Conservation (phyloP, 768 basidiomycete genomes). For the Phanerochaete carnosa region DNA sequence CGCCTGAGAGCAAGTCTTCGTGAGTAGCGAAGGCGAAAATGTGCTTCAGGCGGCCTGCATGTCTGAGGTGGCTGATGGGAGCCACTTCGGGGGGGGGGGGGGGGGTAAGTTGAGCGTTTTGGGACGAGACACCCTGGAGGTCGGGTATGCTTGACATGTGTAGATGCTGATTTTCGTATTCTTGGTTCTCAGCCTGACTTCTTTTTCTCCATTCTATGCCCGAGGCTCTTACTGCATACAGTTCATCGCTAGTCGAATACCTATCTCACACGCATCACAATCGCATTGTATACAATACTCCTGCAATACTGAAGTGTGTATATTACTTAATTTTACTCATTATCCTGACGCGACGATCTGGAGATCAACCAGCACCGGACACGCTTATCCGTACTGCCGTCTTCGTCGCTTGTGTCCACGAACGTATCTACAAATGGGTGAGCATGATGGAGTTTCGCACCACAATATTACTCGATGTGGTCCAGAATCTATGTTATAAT, state of each 20-base stretch:
- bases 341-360: background rate
- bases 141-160: background rate
- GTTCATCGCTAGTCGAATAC: background rate
- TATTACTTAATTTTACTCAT: background rate
- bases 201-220: background rate
- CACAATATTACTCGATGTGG: too few relatives aligned
- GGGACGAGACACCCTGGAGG: background rate
- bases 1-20: background rate
- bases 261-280: background rate
- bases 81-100: background rate
- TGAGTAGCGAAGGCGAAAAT: background rate
- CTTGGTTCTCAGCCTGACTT: background rate
- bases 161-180: background rate
- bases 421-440: too few relatives aligned
- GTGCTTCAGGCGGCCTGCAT: background rate
- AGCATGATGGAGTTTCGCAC: too few relatives aligned
- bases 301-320: background rate
- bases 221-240: constrained; percentile 1
- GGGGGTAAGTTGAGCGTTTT: background rate
- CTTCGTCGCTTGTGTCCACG: too few relatives aligned
- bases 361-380: too few relatives aligned
- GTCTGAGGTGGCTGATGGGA: background rate
- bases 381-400: too few relatives aligned
- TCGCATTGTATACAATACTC: background rate
- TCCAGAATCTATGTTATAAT: too few relatives aligned